Percentiles rank a stretch among this genome's conserved stretches.
Conservation (phyloP, 2,329 filamentous ascomycete genomes). For the Pestalotiopsis fici region DNA sequence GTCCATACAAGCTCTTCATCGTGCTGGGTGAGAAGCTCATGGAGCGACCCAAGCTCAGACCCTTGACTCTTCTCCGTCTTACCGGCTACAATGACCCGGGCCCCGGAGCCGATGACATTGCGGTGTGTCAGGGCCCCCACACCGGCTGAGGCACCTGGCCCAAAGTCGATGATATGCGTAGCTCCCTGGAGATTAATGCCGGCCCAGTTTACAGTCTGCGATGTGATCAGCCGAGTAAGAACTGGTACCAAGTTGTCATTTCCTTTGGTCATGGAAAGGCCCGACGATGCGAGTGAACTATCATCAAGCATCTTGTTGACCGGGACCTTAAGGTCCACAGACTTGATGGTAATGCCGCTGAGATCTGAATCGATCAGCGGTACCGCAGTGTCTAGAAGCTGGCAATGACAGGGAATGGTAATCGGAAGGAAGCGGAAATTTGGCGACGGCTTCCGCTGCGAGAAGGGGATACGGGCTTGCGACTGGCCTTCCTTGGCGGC, state of each 20-base stretch:
- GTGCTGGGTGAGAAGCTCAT: slow-evolving; percentile 56
- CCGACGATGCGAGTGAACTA: background rate
- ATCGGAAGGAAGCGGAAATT: slow-evolving; percentile 36
- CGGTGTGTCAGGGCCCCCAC: slow-evolving; percentile 27
- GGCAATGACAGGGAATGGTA: slow-evolving; percentile 39
- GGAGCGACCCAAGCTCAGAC: slow-evolving; percentile 21
- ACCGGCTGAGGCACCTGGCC: slow-evolving; percentile 27
- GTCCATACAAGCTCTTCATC: slow-evolving; percentile 57
- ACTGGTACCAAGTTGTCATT: slow-evolving; percentile 20
- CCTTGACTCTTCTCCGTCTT: slow-evolving; percentile 17
- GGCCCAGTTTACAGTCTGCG: slow-evolving; percentile 26
- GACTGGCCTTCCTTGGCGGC: slow-evolving; percentile 17
- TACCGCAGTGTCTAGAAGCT: slow-evolving; percentile 28
- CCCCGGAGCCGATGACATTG: slow-evolving; percentile 30
- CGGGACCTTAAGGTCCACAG: slow-evolving; percentile 44
- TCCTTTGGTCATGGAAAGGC: background rate
- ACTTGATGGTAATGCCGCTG: slow-evolving; percentile 20
- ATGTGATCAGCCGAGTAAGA: slow-evolving; percentile 26
- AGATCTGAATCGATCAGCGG: slow-evolving; percentile 20
- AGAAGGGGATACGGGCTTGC: slow-evolving; percentile 30
- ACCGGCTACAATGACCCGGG: slow-evolving; percentile 26
- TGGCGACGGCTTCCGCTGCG: slow-evolving; percentile 27
- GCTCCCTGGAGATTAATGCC: slow-evolving; percentile 22
- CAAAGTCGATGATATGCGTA: slow-evolving; percentile 35
- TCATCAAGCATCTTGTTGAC: slow-evolving; percentile 21